phyloP scores from a whole-genome alignment of 2,329 filamentous ascomycete genomes.

The Pseudogymnoascus sp. region DNA sequence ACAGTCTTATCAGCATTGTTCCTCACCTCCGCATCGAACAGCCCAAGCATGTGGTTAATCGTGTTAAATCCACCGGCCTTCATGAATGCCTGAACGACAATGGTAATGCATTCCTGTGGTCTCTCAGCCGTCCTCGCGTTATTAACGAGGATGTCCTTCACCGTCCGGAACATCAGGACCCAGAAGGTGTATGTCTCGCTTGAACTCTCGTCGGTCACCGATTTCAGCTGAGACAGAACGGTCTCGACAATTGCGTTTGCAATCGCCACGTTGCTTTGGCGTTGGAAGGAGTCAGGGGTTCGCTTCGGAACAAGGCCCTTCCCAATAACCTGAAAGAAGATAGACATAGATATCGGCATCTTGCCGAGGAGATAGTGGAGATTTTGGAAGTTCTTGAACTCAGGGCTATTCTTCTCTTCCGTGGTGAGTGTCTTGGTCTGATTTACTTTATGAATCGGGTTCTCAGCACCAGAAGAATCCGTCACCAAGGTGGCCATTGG shows the following conservation, averaged over 20 bases:
- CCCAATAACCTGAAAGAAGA: slow-evolving; percentile 77
- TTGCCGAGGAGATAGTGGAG: slow-evolving; percentile 70
- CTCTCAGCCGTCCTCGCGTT: slow-evolving; percentile 32
- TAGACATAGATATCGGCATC: slow-evolving; percentile 69
- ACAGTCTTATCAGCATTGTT: slow-evolving; percentile 38
- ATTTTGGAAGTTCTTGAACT: slow-evolving; percentile 68
- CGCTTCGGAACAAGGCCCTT: slow-evolving; percentile 71
- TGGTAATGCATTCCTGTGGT: slow-evolving; percentile 50
- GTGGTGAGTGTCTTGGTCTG: background rate
- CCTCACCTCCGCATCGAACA: slow-evolving; percentile 53
- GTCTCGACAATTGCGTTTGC: slow-evolving; percentile 62
- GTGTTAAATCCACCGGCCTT: slow-evolving; percentile 66
- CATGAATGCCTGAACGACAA: slow-evolving; percentile 82
- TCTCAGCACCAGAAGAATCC: slow-evolving; percentile 7
- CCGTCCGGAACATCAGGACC: slow-evolving; percentile 68
- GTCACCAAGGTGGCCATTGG: slow-evolving; percentile 8
- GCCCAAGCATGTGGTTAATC: slow-evolving; percentile 62
- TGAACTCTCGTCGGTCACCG: slow-evolving; percentile 34
- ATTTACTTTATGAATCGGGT: background rate
- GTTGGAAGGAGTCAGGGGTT: slow-evolving; percentile 54
- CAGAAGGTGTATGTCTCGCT: slow-evolving; percentile 68
- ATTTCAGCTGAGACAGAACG: slow-evolving; percentile 56
- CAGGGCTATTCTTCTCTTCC: slow-evolving; percentile 10
- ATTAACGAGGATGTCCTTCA: slow-evolving; percentile 74
- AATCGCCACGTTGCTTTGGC: slow-evolving; percentile 44